Evolutionary conservation across 768 basidiomycete species (phyloP).

Genomic region (Boletellus emodensis): DNA sequence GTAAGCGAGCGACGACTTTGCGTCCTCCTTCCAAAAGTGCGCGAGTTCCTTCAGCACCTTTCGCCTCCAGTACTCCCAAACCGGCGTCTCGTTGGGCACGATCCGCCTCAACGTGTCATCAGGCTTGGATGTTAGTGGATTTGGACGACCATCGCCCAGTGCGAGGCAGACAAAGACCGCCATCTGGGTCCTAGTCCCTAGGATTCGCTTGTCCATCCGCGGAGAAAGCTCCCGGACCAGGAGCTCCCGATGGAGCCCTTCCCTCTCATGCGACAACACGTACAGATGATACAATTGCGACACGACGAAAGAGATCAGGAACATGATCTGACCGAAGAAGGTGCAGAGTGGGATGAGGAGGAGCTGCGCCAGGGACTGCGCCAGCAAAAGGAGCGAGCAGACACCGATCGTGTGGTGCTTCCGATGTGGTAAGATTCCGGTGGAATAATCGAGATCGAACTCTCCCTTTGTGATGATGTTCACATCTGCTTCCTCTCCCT

Average conservation of each 20-base stretch:
- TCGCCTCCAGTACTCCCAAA: slow-evolving; percentile 27
- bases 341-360: slow-evolving; percentile 28
- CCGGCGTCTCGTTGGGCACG: slow-evolving; percentile 27
- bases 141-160: slow-evolving; percentile 9
- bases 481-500: slow-evolving; percentile 27
- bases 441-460: slow-evolving; percentile 27
- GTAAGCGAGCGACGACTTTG: too few relatives aligned
- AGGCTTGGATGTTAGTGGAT: slow-evolving; percentile 1
- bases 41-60: slow-evolving; percentile 20
- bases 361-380: slow-evolving; percentile 30
- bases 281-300: slow-evolving; percentile 33
- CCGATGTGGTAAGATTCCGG: neutral
- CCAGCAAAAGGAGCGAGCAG: slow-evolving; percentile 24
- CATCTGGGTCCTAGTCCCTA: slow-evolving; percentile 28
- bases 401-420: slow-evolving; percentile 17
- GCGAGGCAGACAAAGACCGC: slow-evolving; percentile 24
- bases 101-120: slow-evolving; percentile 10
- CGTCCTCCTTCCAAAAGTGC: slow-evolving; percentile 4
- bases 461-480: slow-evolving; percentile 30
- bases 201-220: slow-evolving; percentile 8
- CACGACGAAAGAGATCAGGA: slow-evolving; percentile 24
- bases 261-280: slow-evolving; percentile 30
- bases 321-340: slow-evolving; percentile 33
- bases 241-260: slow-evolving; percentile 15
- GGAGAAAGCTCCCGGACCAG: slow-evolving; percentile 12